phyloP scores from a whole-genome alignment of 2,329 filamentous ascomycete genomes.

The Fusarium pseudocircinatum region DNA sequence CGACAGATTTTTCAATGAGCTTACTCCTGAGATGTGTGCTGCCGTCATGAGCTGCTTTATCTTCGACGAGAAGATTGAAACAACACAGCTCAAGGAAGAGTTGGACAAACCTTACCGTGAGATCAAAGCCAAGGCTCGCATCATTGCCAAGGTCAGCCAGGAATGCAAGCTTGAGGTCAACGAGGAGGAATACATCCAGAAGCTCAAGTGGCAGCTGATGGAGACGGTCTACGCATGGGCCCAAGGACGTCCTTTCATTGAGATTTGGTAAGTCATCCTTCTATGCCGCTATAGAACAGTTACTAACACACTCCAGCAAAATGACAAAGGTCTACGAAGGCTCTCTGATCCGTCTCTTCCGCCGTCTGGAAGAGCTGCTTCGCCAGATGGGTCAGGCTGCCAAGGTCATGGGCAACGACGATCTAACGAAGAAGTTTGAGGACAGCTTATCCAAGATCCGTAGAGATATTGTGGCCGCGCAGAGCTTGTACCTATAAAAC shows the following conservation, averaged over 20 bases:
- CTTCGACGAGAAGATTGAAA: constrained; percentile 94
- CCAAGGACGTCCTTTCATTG: constrained; percentile 86
- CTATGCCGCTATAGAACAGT: accelerated
- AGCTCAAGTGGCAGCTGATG: constrained; percentile 96
- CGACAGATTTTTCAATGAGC: constrained; percentile 97
- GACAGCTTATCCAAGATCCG: constrained; percentile 84
- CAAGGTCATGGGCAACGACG: constrained; percentile 98
- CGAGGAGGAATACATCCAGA: constrained; percentile 90
- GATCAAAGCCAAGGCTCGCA: constrained; percentile 85
- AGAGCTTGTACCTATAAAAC: constrained; percentile 85
- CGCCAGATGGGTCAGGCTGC: constrained; percentile 94
- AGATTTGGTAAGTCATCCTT: constrained; percentile 75
- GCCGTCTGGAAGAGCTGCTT: constrained; percentile 90
- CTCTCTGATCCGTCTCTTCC: constrained; percentile 94
- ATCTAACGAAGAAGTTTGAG: constrained; percentile 92
- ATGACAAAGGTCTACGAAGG: constrained; percentile 99
- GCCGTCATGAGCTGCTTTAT: constrained; percentile 93
- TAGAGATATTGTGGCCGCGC: constrained; percentile 93
- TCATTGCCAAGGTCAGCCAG: constrained; percentile 91
- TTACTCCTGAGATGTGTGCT: constrained; percentile 87
- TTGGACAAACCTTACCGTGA: constrained; percentile 86
- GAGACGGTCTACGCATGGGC: constrained; percentile 95
- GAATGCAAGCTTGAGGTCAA: constrained; percentile 96
- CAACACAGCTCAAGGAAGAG: constrained; percentile 81
- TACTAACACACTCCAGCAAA: constrained; percentile 70